phyloP scores from a whole-genome alignment of 352 stramenopile species.

The Pythium aphanidermatum region DNA sequence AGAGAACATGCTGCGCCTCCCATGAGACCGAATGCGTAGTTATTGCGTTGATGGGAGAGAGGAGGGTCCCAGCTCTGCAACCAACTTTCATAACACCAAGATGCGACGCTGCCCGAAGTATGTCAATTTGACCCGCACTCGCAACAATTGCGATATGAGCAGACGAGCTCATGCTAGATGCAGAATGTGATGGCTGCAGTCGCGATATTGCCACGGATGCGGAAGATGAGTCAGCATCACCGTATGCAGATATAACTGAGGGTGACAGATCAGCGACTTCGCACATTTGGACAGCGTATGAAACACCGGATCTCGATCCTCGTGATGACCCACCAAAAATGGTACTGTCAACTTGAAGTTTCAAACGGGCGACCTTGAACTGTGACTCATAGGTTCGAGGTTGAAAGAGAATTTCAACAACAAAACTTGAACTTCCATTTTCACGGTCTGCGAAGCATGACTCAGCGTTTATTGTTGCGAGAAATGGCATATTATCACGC shows the following conservation, averaged over 20 bases:
- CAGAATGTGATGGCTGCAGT: slow-evolving; percentile 1
- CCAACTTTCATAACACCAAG: slow-evolving; percentile 3
- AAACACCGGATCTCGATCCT: slow-evolving; percentile 16
- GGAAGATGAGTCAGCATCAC: not conserved
- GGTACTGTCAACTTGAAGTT: slow-evolving; percentile 42
- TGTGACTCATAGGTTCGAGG: slow-evolving; percentile 30
- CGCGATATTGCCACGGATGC: too few relatives aligned
- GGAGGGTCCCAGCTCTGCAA: not conserved
- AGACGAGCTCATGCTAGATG: not conserved
- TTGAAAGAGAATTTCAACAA: slow-evolving; percentile 63
- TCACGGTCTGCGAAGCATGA: slow-evolving; percentile 35
- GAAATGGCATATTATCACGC: too few relatives aligned
- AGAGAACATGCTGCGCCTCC: slow-evolving; percentile 7
- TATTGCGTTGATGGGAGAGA: not conserved
- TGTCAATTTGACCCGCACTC: slow-evolving; percentile 8
- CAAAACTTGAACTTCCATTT: slow-evolving; percentile 36
- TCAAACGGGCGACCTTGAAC: slow-evolving; percentile 48
- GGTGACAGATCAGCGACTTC: slow-evolving; percentile 39
- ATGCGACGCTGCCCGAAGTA: slow-evolving; percentile 1
- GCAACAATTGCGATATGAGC: not conserved
- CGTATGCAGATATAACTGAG: slow-evolving; percentile 32
- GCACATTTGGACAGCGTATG: slow-evolving; percentile 52
- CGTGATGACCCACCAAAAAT: slow-evolving; percentile 5
- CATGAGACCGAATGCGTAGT: slow-evolving; percentile 2
- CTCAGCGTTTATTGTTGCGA: too few relatives aligned